Evolutionary conservation across 1,139 yeast genomes (phyloP).

Genomic region (Yueomyces sp.): DNA sequence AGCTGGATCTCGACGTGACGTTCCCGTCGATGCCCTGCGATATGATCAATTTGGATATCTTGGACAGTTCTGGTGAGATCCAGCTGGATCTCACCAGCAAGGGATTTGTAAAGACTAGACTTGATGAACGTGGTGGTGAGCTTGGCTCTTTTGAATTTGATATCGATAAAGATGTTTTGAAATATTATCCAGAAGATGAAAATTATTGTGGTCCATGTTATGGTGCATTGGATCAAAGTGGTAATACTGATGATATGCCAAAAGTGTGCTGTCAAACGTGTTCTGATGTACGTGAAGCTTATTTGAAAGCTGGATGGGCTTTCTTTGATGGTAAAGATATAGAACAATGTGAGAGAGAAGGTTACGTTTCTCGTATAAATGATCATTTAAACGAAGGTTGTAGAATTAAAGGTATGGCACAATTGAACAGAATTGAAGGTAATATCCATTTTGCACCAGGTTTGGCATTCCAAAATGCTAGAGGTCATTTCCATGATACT

Average conservation of each 20-base stretch:
- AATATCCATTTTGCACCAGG: conserved; percentile 96
- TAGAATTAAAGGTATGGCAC: conserved; percentile 65
- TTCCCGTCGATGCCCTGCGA: conserved; percentile 85
- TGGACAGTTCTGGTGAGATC: conserved; percentile 79
- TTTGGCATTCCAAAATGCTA: conserved; percentile 37
- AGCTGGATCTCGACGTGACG: conserved; percentile 66
- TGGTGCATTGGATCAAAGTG: conserved; percentile 61
- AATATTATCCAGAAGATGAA: conserved; percentile 17
- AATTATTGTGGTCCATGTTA: conserved; percentile 81
- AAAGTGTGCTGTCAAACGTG: conserved; percentile 75
- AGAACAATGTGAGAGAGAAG: conserved; percentile 83
- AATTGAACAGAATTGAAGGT: conserved; percentile 78
- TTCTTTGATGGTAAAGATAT: conserved; percentile 78
- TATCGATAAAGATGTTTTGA: conserved; percentile 21
- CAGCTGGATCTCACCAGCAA: conserved; percentile 60
- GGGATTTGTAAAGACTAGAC: conserved; percentile 60
- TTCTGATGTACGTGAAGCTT: conserved; percentile 68
- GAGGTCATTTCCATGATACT: conserved; percentile 71
- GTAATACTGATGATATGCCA: conserved; percentile 32
- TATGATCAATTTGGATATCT: conserved; percentile 42
- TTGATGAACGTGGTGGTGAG: conserved; percentile 24
- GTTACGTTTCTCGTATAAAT: conserved; percentile 53
- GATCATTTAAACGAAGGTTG: conserved; percentile 73
- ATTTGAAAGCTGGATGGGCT: conserved; percentile 70
- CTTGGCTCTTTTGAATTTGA: conserved; percentile 21